phyloP scores from a whole-genome alignment of 1,284 basidiomycete species.

The Macrocybe sp. region DNA sequence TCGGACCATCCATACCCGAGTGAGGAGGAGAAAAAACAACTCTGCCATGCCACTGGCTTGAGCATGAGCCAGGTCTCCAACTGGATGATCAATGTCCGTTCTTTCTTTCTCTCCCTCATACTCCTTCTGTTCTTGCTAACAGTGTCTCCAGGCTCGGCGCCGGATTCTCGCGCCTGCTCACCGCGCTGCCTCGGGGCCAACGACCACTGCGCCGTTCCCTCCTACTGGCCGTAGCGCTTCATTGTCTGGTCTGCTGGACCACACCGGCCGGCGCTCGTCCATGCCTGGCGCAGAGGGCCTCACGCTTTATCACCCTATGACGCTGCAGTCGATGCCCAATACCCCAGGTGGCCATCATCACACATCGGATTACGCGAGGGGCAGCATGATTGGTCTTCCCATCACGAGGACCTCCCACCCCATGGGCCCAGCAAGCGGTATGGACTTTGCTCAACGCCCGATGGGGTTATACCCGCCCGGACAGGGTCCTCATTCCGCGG shows the following conservation, averaged over 20 bases:
- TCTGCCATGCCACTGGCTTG: conserved; percentile 81
- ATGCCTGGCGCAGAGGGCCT: conserved; percentile 53
- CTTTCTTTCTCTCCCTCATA: conserved; percentile 13
- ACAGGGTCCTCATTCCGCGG: conserved; percentile 25
- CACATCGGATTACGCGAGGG: conserved; percentile 27
- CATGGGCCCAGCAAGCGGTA: conserved; percentile 24
- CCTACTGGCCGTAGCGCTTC: conserved; percentile 42
- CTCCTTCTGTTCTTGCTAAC: conserved; percentile 7
- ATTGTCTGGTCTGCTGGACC: conserved; percentile 38
- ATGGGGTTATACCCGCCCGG: conserved; percentile 30
- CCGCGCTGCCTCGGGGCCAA: conserved; percentile 64
- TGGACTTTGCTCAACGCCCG: conserved; percentile 27
- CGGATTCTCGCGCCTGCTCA: conserved; percentile 79
- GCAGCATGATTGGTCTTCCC: conserved; percentile 31
- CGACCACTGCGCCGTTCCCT: conserved; percentile 67
- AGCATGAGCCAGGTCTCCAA: conserved; percentile 88
- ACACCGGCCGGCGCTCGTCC: conserved; percentile 33
- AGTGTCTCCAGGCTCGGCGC: conserved; percentile 55
- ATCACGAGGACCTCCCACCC: conserved; percentile 24
- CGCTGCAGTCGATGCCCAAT: conserved; percentile 51
- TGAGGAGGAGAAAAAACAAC: conserved; percentile 86
- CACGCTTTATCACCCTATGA: conserved; percentile 71
- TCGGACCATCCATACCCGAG: conserved; percentile 87
- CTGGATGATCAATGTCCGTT: conserved; percentile 89
- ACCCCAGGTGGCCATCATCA: conserved; percentile 27